Evolutionary conservation across 164 flowering plant species (phyloP).

Genomic region (Annona cherimola): DNA sequence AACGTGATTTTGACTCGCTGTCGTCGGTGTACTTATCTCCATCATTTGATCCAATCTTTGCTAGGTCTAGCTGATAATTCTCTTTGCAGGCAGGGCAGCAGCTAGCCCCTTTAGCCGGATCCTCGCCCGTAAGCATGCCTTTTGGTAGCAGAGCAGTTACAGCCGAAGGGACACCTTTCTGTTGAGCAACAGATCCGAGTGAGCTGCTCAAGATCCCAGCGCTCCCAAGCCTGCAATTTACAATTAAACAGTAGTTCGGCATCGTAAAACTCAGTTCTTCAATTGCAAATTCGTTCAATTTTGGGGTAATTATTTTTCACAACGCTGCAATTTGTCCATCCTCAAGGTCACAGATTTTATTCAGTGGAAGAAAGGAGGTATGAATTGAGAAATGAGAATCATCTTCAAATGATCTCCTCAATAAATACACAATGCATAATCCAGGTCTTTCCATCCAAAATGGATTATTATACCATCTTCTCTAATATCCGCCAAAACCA

Average conservation of each 20-base stretch:
- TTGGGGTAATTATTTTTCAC: too few relatives aligned
- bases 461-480: too few relatives aligned
- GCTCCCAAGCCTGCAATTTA: constrained; percentile 43
- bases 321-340: too few relatives aligned
- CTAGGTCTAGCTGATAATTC: constrained; percentile 64
- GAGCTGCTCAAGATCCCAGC: constrained; percentile 54
- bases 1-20: constrained; percentile 37
- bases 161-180: constrained; percentile 35
- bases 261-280: background rate
- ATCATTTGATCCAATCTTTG: constrained; percentile 32
- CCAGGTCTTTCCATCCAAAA: too few relatives aligned
- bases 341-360: too few relatives aligned
- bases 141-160: constrained; percentile 23
- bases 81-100: constrained; percentile 66
- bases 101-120: constrained; percentile 31
- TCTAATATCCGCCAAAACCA: too few relatives aligned
- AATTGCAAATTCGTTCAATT: too few relatives aligned
- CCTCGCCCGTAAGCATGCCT: constrained; percentile 38
- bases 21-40: constrained; percentile 49
- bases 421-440: too few relatives aligned
- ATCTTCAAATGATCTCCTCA: too few relatives aligned
- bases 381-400: too few relatives aligned
- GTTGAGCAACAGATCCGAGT: constrained; percentile 40
- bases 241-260: background rate
- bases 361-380: too few relatives aligned